A percentile compares a stretch with the other conserved stretches of the same genome.
Evolutionary conservation across 352 stramenopile species (phyloP).

Genomic region (Phytophthora ohioensis): DNA sequence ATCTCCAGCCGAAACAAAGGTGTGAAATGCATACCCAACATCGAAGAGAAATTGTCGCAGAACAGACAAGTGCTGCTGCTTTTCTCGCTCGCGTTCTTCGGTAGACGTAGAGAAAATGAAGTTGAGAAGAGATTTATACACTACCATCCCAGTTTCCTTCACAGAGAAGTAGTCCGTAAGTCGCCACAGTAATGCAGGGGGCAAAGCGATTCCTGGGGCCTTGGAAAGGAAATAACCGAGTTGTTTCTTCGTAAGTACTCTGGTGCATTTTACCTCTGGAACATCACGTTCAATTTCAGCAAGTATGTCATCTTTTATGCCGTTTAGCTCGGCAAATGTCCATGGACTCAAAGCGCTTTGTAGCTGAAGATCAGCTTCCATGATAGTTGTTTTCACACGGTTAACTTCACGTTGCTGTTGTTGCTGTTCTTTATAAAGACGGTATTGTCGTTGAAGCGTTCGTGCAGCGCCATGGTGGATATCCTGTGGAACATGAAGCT

Average conservation of each 20-base stretch:
- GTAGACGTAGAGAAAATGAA: slow-evolving; percentile 59
- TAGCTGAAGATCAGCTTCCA: slow-evolving; percentile 48
- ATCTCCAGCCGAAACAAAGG: slow-evolving; percentile 55
- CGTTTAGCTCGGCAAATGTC: slow-evolving; percentile 50
- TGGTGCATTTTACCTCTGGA: slow-evolving; percentile 37
- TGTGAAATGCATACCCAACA: slow-evolving; percentile 41
- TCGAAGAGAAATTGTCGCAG: slow-evolving; percentile 44
- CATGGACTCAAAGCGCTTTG: slow-evolving; percentile 52
- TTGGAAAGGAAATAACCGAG: slow-evolving; percentile 64
- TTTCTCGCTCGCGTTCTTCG: slow-evolving; percentile 40
- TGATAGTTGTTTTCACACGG: slow-evolving; percentile 28
- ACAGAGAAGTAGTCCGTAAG: slow-evolving; percentile 60
- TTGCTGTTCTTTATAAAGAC: slow-evolving; percentile 46
- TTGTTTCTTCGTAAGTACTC: slow-evolving; percentile 56
- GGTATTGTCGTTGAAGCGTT: slow-evolving; percentile 52
- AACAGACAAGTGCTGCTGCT: slow-evolving; percentile 38
- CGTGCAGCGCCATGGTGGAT: slow-evolving; percentile 58
- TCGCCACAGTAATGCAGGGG: slow-evolving; percentile 45
- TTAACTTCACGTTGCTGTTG: slow-evolving; percentile 17
- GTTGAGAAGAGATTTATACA: slow-evolving; percentile 53
- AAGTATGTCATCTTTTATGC: slow-evolving; percentile 44
- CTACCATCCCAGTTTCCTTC: slow-evolving; percentile 33
- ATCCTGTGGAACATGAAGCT: slow-evolving; percentile 44
- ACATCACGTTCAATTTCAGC: slow-evolving; percentile 51
- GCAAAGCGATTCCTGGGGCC: slow-evolving; percentile 49